Percentiles rank a stretch among this genome's conserved stretches.
These are phyloP conservation scores for Aureobasidium sp. DNA, from an alignment of 2,329 filamentous ascomycete genomes.

Conservation along the genomic window DNA sequence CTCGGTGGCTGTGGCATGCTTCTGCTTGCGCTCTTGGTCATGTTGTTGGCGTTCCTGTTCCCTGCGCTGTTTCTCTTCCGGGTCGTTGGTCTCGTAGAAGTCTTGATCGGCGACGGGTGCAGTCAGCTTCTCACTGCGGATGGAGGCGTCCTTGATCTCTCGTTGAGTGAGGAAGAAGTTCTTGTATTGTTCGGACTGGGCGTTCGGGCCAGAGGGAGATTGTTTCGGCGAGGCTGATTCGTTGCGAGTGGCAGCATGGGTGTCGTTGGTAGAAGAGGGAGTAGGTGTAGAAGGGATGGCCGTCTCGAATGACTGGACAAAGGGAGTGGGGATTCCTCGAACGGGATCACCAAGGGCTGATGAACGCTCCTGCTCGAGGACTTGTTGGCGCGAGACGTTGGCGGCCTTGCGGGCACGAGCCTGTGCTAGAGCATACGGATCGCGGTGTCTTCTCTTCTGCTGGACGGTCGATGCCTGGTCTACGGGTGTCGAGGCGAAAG, in stretches of 20 bases:
- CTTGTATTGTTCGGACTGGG: slow-evolving; percentile 40
- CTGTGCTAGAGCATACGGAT: slow-evolving; percentile 76
- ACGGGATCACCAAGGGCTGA: slow-evolving; percentile 67
- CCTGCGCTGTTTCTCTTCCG: slow-evolving; percentile 16
- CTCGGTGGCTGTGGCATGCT: slow-evolving; percentile 60
- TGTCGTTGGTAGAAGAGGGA: slow-evolving; percentile 10
- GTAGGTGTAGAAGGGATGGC: slow-evolving; percentile 33
- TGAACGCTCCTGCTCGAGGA: slow-evolving; percentile 57
- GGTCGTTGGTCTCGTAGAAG: slow-evolving; percentile 13
- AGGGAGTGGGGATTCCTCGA: slow-evolving; percentile 68
- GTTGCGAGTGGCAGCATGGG: neutral
- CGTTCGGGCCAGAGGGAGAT: slow-evolving; percentile 15
- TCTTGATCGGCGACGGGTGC: slow-evolving; percentile 38
- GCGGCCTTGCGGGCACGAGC: slow-evolving; percentile 74
- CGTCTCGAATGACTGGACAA: slow-evolving; percentile 71
- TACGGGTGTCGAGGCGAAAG: slow-evolving; percentile 55
- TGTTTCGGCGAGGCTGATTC: slow-evolving; percentile 11
- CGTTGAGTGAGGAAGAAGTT: slow-evolving; percentile 67
- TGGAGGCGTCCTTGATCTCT: slow-evolving; percentile 58
- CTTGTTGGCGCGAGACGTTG: slow-evolving; percentile 66
- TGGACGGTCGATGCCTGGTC: slow-evolving; percentile 47
- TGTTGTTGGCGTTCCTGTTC: slow-evolving; percentile 35
- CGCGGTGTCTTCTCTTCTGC: slow-evolving; percentile 58
- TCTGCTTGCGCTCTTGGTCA: slow-evolving; percentile 22
- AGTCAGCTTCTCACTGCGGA: slow-evolving; percentile 60